Evolutionary conservation across 1,284 basidiomycete species (phyloP).

Genomic region (Gymnopus androsaceus): DNA sequence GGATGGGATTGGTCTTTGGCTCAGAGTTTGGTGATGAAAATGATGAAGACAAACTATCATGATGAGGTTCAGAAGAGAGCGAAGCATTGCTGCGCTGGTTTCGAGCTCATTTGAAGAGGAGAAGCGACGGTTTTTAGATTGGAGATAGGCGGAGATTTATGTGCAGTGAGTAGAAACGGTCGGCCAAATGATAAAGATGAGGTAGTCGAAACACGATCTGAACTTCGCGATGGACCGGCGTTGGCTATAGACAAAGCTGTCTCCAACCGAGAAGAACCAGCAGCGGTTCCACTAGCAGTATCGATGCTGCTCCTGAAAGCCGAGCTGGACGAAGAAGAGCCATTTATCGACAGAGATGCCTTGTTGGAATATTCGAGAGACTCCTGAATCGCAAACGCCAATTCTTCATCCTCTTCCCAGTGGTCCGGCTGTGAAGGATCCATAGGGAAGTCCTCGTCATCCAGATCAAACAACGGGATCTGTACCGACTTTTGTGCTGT

Average conservation of each 20-base stretch:
- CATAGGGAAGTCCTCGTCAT: slow-evolving; percentile 27
- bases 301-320: background rate
- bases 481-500: slow-evolving; percentile 33
- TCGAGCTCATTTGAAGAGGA: too few relatives aligned
- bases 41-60: too few relatives aligned
- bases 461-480: slow-evolving; percentile 57
- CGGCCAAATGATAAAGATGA: slow-evolving; percentile 13
- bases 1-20: too few relatives aligned
- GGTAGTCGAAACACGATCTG: background rate
- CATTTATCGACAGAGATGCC: slow-evolving; percentile 25
- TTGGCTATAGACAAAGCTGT: slow-evolving; percentile 67
- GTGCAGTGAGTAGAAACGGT: slow-evolving; percentile 11
- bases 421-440: background rate
- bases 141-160: background rate
- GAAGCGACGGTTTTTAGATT: background rate
- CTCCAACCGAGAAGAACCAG: slow-evolving; percentile 51
- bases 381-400: slow-evolving; percentile 61
- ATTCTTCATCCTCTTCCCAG: slow-evolving; percentile 46
- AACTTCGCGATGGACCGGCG: slow-evolving; percentile 41
- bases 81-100: background rate
- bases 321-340: slow-evolving; percentile 30
- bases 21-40: too few relatives aligned
- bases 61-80: background rate
- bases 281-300: background rate
- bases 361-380: slow-evolving; percentile 40